Evolutionary conservation across 306 rosid genomes (phyloP).

Genomic region (Trifolium pratense): DNA sequence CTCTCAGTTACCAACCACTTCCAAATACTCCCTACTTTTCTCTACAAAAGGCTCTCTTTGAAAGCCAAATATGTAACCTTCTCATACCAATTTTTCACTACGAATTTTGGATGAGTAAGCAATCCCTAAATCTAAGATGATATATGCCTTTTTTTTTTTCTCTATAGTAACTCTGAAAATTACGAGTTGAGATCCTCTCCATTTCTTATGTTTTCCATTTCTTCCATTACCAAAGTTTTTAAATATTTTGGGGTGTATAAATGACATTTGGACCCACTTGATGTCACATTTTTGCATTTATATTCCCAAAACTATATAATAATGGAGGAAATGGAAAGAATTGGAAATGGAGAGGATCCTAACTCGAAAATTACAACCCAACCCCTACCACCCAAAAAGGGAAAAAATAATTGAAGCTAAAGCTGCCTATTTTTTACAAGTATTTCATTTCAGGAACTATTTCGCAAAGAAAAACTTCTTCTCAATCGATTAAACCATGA

Average conservation of each 20-base stretch:
- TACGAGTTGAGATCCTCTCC: too few relatives aligned
- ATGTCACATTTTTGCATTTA: too few relatives aligned
- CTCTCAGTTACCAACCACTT: constrained; percentile 26
- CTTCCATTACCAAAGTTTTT: too few relatives aligned
- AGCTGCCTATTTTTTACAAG: constrained; percentile 66
- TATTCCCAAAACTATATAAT: too few relatives aligned
- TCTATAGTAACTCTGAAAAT: constrained; percentile 55
- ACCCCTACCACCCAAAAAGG: background rate
- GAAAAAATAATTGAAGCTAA: constrained; percentile 26
- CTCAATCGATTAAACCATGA: constrained; percentile 65
- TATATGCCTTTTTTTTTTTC: constrained; percentile 47
- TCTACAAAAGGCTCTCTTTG: constrained; percentile 80
- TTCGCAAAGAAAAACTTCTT: constrained; percentile 56
- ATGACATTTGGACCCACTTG: too few relatives aligned
- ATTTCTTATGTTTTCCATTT: too few relatives aligned
- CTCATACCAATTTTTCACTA: constrained; percentile 53
- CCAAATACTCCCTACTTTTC: constrained; percentile 50
- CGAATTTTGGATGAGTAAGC: constrained; percentile 60
- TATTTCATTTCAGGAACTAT: constrained; percentile 55
- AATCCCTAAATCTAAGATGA: constrained; percentile 63
- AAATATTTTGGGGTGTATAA: too few relatives aligned
- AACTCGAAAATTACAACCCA: constrained; percentile 63
- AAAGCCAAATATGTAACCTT: constrained; percentile 62
- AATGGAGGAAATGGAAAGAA: too few relatives aligned
- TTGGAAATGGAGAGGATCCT: too few relatives aligned